Evolutionary conservation across 1,284 basidiomycete genomes (phyloP).

Genomic region (Moesziomyces sp.): DNA sequence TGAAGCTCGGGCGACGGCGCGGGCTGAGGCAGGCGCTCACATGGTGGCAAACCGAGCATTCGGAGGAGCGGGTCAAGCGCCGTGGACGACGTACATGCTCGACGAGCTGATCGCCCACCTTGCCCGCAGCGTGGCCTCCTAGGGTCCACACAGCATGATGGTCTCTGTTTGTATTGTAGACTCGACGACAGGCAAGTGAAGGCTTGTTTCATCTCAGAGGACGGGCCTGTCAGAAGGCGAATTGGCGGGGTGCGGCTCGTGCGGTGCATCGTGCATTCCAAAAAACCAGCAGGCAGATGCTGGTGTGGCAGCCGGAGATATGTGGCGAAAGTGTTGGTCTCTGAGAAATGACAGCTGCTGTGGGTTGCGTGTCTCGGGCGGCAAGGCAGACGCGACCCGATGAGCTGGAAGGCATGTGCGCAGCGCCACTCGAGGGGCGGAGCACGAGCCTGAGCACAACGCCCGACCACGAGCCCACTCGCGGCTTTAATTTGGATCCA

Average conservation of each 20-base stretch:
- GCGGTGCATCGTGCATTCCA: background rate
- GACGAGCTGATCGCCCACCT: slow-evolving; percentile 16
- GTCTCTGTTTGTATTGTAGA: too few species aligned
- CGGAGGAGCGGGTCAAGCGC: slow-evolving; percentile 12
- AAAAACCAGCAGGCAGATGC: background rate
- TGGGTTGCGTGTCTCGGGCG: slow-evolving; percentile 11
- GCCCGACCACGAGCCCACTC: slow-evolving; percentile 6
- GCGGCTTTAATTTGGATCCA: background rate
- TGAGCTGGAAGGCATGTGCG: slow-evolving; percentile 12
- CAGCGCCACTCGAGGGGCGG: background rate
- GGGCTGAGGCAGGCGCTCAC: background rate
- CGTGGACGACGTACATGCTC: slow-evolving; percentile 26
- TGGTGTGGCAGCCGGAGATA: background rate
- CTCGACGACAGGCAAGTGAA: too few species aligned
- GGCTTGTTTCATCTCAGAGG: background rate
- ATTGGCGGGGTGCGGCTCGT: background rate
- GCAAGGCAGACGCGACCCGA: slow-evolving; percentile 7
- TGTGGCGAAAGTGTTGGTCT: slow-evolving; percentile 5
- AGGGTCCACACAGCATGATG: too few species aligned
- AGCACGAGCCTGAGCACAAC: too few species aligned
- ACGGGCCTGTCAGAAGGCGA: too few species aligned
- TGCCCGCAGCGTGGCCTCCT: background rate
- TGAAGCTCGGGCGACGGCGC: background rate
- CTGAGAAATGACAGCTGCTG: slow-evolving; percentile 3
- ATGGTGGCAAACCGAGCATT: slow-evolving; percentile 30